phyloP scores from a whole-genome alignment of 73 alveolate genomes.

The Paramecium octaurelia region DNA sequence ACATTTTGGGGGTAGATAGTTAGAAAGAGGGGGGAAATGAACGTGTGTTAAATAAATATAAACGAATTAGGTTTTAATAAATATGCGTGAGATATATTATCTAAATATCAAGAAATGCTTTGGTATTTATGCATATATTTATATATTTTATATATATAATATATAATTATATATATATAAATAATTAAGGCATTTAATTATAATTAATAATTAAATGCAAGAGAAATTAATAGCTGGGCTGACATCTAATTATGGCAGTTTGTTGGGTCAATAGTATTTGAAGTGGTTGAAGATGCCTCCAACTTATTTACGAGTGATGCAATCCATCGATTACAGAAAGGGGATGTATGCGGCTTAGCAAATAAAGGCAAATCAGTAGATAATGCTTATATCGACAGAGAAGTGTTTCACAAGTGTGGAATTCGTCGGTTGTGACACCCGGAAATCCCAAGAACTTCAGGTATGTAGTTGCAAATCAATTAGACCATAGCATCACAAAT shows the following conservation, averaged over 20 bases:
- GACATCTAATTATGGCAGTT: not conserved
- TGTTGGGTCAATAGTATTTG: not conserved
- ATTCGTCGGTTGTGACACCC: not conserved
- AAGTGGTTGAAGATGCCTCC: conserved; percentile 32
- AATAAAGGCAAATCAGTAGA: not conserved
- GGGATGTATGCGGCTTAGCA: not conserved
- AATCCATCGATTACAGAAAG: not conserved
- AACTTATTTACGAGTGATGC: not conserved
- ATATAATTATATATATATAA: not conserved
- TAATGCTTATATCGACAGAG: conserved; percentile 1
- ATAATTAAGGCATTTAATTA: not conserved
- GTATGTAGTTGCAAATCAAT: not conserved
- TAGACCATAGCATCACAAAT: conserved; percentile 16
- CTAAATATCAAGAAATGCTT: not conserved
- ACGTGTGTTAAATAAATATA: not conserved
- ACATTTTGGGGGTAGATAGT: not conserved
- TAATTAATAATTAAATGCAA: not conserved
- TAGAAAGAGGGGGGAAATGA: not conserved
- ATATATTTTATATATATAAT: not conserved
- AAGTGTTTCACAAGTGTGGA: conserved; percentile 35
- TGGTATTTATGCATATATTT: not conserved
- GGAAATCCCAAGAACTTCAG: not conserved
- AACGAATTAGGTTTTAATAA: not conserved
- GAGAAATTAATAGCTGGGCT: conserved; percentile 18
- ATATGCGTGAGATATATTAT: not conserved